phyloP scores from a whole-genome alignment of 257 asterid species.

The Nicotiana sylvestris region DNA sequence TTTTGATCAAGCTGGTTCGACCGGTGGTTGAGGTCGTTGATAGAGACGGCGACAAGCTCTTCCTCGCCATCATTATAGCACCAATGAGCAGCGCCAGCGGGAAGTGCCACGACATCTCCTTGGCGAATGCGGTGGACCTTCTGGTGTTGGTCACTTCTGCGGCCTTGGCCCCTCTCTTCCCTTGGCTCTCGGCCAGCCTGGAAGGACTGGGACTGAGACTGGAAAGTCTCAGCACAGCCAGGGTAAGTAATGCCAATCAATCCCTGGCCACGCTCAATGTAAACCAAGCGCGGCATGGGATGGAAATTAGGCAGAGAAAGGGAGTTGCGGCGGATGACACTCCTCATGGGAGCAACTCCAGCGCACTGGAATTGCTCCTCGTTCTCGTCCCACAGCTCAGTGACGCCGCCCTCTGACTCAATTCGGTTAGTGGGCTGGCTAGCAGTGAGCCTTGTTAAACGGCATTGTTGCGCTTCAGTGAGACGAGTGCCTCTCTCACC shows the following conservation, averaged over 20 bases:
- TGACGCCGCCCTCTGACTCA: slow-evolving; percentile 51
- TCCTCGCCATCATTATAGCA: slow-evolving; percentile 51
- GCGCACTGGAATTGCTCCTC: slow-evolving; percentile 53
- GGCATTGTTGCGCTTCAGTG: slow-evolving; percentile 45
- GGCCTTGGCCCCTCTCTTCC: slow-evolving; percentile 22
- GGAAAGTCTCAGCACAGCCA: slow-evolving; percentile 74
- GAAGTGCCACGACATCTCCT: slow-evolving; percentile 51
- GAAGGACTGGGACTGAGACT: slow-evolving; percentile 28
- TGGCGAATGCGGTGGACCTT: slow-evolving; percentile 29
- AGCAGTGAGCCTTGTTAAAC: slow-evolving; percentile 35
- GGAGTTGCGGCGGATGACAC: slow-evolving; percentile 38
- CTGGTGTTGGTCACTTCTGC: slow-evolving; percentile 42
- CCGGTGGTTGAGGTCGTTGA: slow-evolving; percentile 35
- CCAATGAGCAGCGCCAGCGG: slow-evolving; percentile 68
- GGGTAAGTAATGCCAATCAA: slow-evolving; percentile 36
- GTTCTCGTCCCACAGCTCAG: slow-evolving; percentile 52
- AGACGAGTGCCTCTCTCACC: slow-evolving; percentile 12
- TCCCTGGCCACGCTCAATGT: slow-evolving; percentile 51
- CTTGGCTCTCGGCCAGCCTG: slow-evolving; percentile 17
- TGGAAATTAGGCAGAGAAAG: slow-evolving; percentile 43
- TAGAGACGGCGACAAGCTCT: slow-evolving; percentile 35
- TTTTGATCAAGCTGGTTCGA: slow-evolving; percentile 59
- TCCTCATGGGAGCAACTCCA: slow-evolving; percentile 52
- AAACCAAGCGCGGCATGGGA: slow-evolving; percentile 17
- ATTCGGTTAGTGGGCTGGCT: slow-evolving; percentile 31